Conservation (phyloP, 306 rosid genomes). For the Gynostemma pentaphyllum region DNA sequence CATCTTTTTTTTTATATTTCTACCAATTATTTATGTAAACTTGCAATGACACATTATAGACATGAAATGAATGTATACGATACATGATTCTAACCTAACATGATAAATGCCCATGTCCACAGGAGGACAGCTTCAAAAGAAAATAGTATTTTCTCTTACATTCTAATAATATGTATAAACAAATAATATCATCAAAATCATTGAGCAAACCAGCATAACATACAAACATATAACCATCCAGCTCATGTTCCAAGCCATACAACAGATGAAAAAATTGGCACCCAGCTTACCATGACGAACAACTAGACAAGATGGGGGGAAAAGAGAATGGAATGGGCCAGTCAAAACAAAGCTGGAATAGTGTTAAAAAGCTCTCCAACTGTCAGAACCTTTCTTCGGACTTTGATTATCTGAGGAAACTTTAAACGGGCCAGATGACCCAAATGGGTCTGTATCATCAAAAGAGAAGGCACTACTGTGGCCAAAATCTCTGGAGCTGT, state of each 20-base stretch:
- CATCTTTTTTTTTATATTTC: background rate
- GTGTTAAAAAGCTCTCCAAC: constrained; percentile 76
- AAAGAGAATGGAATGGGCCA: constrained; percentile 2
- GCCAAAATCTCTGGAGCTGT: constrained; percentile 50
- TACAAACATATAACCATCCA: constrained; percentile 20
- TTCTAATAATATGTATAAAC: background rate
- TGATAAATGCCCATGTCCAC: too few relatives aligned
- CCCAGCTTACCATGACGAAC: constrained; percentile 24
- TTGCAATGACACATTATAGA: too few relatives aligned
- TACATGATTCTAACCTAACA: too few relatives aligned
- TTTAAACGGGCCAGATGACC: constrained; percentile 80
- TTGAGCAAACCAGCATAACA: constrained; percentile 27
- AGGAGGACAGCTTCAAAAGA: background rate
- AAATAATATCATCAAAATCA: constrained; percentile 13
- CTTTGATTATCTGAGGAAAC: constrained; percentile 58
- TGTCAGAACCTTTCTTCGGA: constrained; percentile 59
- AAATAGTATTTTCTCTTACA: background rate
- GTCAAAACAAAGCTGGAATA: background rate
- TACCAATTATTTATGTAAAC: too few relatives aligned
- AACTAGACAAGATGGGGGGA: constrained; percentile 30
- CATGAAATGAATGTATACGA: too few relatives aligned
- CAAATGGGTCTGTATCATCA: constrained; percentile 76
- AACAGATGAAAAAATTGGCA: constrained; percentile 36
- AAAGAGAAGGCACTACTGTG: constrained; percentile 50
- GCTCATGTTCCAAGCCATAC: constrained; percentile 49